A percentile compares a stretch with the other conserved stretches of the same genome.
These are phyloP conservation scores for Peronosclerospora sorghi DNA, from an alignment of 352 stramenopile species.

Conservation along the genomic window DNA sequence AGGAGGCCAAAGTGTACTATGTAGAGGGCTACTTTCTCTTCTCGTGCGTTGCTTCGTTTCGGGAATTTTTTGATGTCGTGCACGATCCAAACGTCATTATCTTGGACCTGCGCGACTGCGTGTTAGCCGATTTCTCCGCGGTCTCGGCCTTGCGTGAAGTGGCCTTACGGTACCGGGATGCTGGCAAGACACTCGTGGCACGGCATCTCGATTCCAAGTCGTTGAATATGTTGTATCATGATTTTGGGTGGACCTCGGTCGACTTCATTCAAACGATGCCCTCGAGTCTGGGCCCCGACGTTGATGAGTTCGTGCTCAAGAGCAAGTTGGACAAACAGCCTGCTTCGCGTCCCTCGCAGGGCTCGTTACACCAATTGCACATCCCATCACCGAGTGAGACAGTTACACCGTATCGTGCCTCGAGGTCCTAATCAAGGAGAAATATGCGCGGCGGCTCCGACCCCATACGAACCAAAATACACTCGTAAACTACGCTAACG, in stretches of 20 bases:
- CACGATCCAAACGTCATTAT: constrained; percentile 57
- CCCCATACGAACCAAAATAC: no score
- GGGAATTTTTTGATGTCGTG: constrained; percentile 60
- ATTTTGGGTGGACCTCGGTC: constrained; percentile 39
- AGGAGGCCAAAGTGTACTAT: constrained; percentile 61
- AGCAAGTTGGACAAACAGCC: constrained; percentile 18
- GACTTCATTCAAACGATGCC: constrained; percentile 26
- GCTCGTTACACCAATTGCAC: constrained; percentile 19
- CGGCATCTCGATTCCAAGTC: constrained; percentile 50
- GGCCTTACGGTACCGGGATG: constrained; percentile 54
- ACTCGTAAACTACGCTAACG: no score
- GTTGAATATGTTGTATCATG: constrained; percentile 40
- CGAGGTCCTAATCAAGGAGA: no score
- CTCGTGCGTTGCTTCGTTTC: constrained; percentile 64
- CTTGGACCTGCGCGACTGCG: constrained; percentile 60
- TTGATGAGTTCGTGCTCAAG: constrained; percentile 14
- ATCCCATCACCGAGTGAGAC: constrained; percentile 17
- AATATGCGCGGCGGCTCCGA: no score
- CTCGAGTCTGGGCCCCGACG: constrained; percentile 4
- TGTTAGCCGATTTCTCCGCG: constrained; percentile 79
- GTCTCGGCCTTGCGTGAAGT: constrained; percentile 69
- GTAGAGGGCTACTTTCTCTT: constrained; percentile 71
- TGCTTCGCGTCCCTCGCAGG: constrained; percentile 10
- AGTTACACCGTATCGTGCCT: no score
- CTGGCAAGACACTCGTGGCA: constrained; percentile 62